These are phyloP conservation scores for Lophiotrema nucula DNA, from an alignment of 495 filamentous ascomycete genomes.

Conservation along the genomic window DNA sequence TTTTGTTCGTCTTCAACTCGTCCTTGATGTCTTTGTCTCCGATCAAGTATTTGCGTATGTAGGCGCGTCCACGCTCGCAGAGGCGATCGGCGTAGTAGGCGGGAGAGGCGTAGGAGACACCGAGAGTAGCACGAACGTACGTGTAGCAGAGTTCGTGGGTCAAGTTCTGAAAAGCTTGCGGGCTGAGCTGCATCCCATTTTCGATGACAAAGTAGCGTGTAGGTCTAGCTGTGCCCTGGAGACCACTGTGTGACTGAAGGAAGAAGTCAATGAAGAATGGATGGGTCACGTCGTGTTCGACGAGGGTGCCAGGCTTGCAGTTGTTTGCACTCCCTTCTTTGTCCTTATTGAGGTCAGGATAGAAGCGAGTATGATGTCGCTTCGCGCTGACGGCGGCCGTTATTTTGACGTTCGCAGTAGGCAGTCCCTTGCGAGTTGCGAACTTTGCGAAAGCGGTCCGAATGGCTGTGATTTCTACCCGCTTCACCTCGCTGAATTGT, in stretches of 20 bases:
- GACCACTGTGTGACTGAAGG: conserved; percentile 13
- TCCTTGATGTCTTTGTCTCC: not conserved
- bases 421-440: conserved; percentile 3
- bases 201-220: conserved; percentile 19
- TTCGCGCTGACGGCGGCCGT: conserved; percentile 20
- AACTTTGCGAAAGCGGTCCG: conserved; percentile 25
- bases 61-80: conserved; percentile 38
- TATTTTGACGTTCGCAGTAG: conserved; percentile 40
- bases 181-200: conserved; percentile 9
- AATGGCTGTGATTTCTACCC: conserved; percentile 17
- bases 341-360: not conserved
- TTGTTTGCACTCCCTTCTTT: not conserved
- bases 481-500: conserved; percentile 3
- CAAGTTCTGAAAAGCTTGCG: not conserved
- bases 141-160: conserved; percentile 36
- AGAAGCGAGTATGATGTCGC: conserved; percentile 53
- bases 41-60: conserved; percentile 23
- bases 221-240: conserved; percentile 19
- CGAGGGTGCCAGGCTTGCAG: conserved; percentile 14
- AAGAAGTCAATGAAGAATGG: conserved; percentile 22
- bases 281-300: conserved; percentile 13
- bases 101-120: conserved; percentile 34
- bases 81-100: conserved; percentile 41
- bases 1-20: too few relatives aligned
- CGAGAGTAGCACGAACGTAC: conserved; percentile 34